Evolutionary conservation across 306 rosid genomes (phyloP).

Genomic region (Hippophae tibetana): DNA sequence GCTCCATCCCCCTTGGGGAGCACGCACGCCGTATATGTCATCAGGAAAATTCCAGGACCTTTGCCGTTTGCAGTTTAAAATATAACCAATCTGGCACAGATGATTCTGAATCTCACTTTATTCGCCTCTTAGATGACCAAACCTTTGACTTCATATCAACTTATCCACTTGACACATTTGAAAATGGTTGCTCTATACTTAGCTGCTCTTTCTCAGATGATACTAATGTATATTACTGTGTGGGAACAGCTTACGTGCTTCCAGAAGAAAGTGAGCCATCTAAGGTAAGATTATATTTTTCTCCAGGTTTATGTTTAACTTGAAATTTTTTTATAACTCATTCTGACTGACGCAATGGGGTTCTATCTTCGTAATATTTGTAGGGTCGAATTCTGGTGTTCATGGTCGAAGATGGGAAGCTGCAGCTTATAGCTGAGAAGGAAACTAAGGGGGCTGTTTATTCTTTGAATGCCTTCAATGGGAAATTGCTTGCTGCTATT

Average conservation of each 20-base stretch:
- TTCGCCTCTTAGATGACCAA: conserved; percentile 93
- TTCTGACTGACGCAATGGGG: background rate
- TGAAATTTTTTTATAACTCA: background rate
- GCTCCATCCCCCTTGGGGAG: conserved; percentile 89
- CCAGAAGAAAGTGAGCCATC: conserved; percentile 97
- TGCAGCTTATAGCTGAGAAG: conserved; percentile 90
- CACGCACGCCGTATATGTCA: conserved; percentile 91
- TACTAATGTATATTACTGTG: conserved; percentile 79
- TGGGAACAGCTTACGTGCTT: conserved; percentile 89
- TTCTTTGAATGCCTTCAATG: conserved; percentile 85
- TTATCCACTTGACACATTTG: conserved; percentile 77
- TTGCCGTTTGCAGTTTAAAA: conserved; percentile 76
- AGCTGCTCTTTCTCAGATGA: conserved; percentile 99
- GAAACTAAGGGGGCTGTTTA: conserved; percentile 98
- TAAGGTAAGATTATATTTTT: conserved; percentile 43
- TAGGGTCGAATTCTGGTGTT: conserved; percentile 95
- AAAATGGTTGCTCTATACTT: conserved; percentile 78
- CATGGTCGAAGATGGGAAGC: conserved; percentile 90
- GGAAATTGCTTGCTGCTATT: conserved; percentile 91
- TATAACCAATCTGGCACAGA: conserved; percentile 66
- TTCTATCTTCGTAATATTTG: conserved; percentile 6
- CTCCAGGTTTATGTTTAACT: conserved; percentile 10
- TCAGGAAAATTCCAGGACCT: conserved; percentile 95
- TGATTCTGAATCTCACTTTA: conserved; percentile 75
- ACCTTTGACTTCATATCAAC: conserved; percentile 81